Conservation (phyloP, 345 rosid species). For the Citrus unshiu region DNA sequence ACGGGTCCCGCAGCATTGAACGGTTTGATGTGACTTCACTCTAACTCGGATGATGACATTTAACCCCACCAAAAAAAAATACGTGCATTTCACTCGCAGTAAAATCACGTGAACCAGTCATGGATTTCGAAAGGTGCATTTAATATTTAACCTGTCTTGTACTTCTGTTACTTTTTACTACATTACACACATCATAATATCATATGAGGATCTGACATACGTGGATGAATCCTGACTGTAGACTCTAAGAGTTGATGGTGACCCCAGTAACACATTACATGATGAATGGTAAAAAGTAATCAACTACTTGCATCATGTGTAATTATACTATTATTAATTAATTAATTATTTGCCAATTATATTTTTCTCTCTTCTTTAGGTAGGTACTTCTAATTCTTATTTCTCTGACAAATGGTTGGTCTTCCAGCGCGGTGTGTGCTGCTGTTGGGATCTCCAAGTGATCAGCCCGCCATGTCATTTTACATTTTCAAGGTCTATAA, state of each 20-base stretch:
- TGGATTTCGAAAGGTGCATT: background rate
- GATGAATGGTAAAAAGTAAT: background rate
- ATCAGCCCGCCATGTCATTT: background rate
- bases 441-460: slow-evolving; percentile 6
- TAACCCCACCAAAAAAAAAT: too few species aligned
- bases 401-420: background rate
- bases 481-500: background rate
- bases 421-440: background rate
- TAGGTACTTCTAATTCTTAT: background rate
- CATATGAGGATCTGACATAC: background rate
- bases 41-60: background rate
- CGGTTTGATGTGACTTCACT: background rate
- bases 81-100: slow-evolving; percentile 1
- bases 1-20: background rate
- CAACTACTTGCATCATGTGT: background rate
- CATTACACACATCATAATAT: too few species aligned
- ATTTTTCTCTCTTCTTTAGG: background rate
- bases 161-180: background rate
- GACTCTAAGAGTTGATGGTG: background rate
- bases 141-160: background rate
- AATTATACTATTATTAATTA: background rate
- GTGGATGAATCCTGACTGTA: background rate
- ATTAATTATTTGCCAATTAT: background rate
- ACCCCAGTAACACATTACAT: background rate
- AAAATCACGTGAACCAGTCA: background rate